Evolutionary conservation across 192 early-diverging fungal species (phyloP).

Genomic region (Oehlia diaphana): DNA sequence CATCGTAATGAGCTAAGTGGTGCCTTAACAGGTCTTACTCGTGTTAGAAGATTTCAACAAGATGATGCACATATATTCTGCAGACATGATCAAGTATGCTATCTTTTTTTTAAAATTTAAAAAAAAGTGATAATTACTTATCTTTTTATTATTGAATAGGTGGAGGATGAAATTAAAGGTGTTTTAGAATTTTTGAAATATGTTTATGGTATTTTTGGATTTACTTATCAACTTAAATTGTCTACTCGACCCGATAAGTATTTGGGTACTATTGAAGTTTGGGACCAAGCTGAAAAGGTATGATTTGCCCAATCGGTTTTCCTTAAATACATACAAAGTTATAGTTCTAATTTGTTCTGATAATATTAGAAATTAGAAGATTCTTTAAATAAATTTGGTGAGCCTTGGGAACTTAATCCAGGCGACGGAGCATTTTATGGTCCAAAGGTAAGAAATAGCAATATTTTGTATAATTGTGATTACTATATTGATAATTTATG

Average conservation of each 20-base stretch:
- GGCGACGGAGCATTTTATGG: conserved; percentile 99
- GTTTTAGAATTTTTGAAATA: conserved; percentile 87
- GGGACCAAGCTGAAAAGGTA: conserved; percentile 90
- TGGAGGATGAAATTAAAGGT: conserved; percentile 79
- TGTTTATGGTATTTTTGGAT: conserved; percentile 94
- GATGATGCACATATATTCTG: conserved; percentile 99
- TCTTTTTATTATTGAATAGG: conserved; percentile 33
- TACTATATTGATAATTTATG: background rate
- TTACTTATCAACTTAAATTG: conserved; percentile 85
- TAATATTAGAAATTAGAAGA: conserved; percentile 59
- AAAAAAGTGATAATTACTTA: too few species aligned
- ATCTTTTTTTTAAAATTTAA: background rate
- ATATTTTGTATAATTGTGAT: background rate
- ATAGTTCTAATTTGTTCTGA: background rate
- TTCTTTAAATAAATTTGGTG: conserved; percentile 78
- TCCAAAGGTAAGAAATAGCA: conserved; percentile 63
- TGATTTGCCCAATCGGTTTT: background rate
- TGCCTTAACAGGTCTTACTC: conserved; percentile 90
- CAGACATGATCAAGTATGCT: conserved; percentile 70
- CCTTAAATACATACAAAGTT: background rate
- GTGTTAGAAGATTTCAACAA: conserved; percentile 98
- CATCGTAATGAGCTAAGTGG: conserved; percentile 95
- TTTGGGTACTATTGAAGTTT: conserved; percentile 85
- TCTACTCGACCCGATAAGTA: conserved; percentile 97
- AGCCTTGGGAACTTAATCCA: conserved; percentile 84